These are phyloP conservation scores for Pichia cabralensis DNA, from an alignment of 805 yeast species.

Conservation along the genomic window DNA sequence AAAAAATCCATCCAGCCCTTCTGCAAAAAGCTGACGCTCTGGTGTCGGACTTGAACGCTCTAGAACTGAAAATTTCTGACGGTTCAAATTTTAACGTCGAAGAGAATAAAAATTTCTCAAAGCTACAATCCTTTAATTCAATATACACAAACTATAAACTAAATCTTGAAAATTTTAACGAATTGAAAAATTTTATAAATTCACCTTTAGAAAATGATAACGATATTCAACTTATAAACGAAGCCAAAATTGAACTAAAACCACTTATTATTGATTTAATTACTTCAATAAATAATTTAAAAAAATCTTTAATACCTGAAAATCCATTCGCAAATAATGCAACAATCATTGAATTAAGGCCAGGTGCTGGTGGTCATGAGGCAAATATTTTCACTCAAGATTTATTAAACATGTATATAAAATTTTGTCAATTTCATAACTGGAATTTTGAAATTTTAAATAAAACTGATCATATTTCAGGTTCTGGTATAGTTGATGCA, in stretches of 20 bases:
- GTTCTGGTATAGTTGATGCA: slow-evolving; percentile 68
- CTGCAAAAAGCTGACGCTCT: slow-evolving; percentile 36
- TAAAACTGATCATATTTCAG: slow-evolving; percentile 43
- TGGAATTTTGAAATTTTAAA: slow-evolving; percentile 66
- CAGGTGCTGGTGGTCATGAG: slow-evolving; percentile 95
- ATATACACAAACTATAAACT: slow-evolving; percentile 29
- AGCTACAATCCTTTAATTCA: slow-evolving; percentile 34
- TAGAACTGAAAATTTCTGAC: slow-evolving; percentile 33
- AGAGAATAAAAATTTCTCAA: slow-evolving; percentile 39
- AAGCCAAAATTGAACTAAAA: slow-evolving; percentile 53
- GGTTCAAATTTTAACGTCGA: slow-evolving; percentile 35
- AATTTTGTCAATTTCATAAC: slow-evolving; percentile 49
- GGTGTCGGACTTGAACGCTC: slow-evolving; percentile 28
- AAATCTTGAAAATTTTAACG: slow-evolving; percentile 24
- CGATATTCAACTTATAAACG: slow-evolving; percentile 36
- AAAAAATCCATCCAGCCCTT: slow-evolving; percentile 37
- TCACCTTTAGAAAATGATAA: slow-evolving; percentile 29
- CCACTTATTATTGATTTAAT: slow-evolving; percentile 34
- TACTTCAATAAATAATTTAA: slow-evolving; percentile 35
- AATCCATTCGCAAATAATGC: slow-evolving; percentile 68
- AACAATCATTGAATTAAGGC: slow-evolving; percentile 76
- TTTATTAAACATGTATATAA: slow-evolving; percentile 69
- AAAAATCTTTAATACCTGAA: slow-evolving; percentile 58
- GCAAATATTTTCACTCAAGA: slow-evolving; percentile 83
- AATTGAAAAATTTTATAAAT: slow-evolving; percentile 24